phyloP scores from a whole-genome alignment of 768 basidiomycete genomes.

The Rhodotorula graminis region DNA sequence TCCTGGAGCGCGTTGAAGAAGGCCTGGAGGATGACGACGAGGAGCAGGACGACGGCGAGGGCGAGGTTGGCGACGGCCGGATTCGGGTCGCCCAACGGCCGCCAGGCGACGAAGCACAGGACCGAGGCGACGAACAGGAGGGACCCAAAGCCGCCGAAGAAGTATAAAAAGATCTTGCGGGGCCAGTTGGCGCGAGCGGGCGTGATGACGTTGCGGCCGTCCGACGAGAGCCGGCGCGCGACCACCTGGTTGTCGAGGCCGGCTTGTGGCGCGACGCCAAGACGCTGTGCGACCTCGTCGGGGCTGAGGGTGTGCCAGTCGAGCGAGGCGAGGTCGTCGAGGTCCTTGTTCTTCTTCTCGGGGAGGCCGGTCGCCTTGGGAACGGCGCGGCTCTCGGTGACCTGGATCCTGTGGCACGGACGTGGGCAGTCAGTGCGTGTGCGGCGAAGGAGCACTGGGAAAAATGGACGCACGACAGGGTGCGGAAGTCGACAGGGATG shows the following conservation, averaged over 20 bases:
- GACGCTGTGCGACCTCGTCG: constrained; percentile 51
- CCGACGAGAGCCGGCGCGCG: constrained; percentile 51
- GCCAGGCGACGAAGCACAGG: constrained; percentile 59
- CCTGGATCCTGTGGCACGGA: constrained; percentile 43
- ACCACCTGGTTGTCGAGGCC: constrained; percentile 57
- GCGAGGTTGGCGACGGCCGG: constrained; percentile 59
- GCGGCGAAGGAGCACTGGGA: background rate
- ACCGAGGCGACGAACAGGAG: constrained; percentile 58
- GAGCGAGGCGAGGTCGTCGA: constrained; percentile 48
- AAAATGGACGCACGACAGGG: constrained; percentile 52
- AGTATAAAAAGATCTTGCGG: constrained; percentile 55
- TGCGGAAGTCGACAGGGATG: constrained; percentile 46
- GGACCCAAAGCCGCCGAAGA: constrained; percentile 60
- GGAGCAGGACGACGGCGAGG: constrained; percentile 57
- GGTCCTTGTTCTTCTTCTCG: background rate
- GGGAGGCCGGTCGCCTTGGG: constrained; percentile 18
- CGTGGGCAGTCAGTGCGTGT: background rate
- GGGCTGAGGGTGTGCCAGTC: constrained; percentile 54
- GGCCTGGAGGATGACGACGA: constrained; percentile 46
- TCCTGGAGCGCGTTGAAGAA: constrained; percentile 48
- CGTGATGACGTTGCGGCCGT: constrained; percentile 56
- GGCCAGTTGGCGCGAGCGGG: constrained; percentile 53
- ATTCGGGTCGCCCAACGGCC: constrained; percentile 58
- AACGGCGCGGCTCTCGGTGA: background rate
- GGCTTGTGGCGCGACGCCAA: constrained; percentile 51